These are phyloP conservation scores for Paxillus rubicundulus DNA, from an alignment of 768 basidiomycete species.

Conservation along the genomic window DNA sequence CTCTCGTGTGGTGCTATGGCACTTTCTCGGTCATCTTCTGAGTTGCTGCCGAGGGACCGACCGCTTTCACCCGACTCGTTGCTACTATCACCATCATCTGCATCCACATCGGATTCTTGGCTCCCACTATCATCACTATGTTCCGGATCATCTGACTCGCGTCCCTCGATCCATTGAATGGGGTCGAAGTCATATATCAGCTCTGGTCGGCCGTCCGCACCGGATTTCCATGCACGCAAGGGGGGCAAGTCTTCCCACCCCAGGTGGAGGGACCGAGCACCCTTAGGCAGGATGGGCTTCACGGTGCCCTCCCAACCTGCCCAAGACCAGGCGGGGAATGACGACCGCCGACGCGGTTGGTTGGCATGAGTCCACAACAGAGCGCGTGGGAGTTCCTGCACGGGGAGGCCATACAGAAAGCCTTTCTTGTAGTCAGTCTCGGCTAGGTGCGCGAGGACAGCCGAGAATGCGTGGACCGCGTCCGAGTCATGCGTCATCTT, in stretches of 20 bases:
- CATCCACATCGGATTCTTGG: too few relatives aligned
- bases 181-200: constrained; percentile 10
- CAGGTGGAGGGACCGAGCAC: neutral
- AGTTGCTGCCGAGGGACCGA: neutral
- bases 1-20: neutral
- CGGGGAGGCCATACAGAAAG: constrained; percentile 15
- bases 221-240: constrained; percentile 11
- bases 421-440: constrained; percentile 3
- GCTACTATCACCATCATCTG: too few relatives aligned
- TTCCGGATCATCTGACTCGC: too few relatives aligned
- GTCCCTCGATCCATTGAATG: too few relatives aligned
- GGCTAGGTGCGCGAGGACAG: constrained; percentile 7
- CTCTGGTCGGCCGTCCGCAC: neutral
- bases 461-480: constrained; percentile 15
- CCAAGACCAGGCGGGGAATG: constrained; percentile 13
- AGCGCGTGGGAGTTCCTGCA: constrained; percentile 9
- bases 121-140: too few relatives aligned
- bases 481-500: constrained; percentile 8
- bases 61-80: neutral
- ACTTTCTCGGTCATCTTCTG: neutral
- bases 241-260: neutral
- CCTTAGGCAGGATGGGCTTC: neutral
- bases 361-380: constrained; percentile 8
- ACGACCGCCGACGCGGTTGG: neutral
- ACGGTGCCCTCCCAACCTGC: constrained; percentile 8